These are phyloP conservation scores for Naematelia aurantialba DNA, from an alignment of 768 basidiomycete species.

Conservation along the genomic window DNA sequence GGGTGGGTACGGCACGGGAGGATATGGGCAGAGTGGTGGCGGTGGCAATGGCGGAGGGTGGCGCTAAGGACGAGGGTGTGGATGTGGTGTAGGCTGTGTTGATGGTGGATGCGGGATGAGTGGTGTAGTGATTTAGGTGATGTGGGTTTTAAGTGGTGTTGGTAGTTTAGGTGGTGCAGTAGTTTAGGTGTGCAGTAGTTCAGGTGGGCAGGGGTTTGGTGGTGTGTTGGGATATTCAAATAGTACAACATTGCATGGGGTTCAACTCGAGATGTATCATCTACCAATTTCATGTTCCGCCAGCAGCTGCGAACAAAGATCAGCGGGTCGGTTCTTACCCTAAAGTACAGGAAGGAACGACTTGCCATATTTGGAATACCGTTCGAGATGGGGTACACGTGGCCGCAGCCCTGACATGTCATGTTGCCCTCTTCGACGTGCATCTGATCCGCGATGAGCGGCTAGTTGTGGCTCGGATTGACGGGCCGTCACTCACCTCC, in stretches of 20 bases:
- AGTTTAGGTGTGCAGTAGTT: too few species aligned
- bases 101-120: too few species aligned
- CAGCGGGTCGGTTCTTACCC: too few species aligned
- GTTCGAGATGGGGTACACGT: conserved; percentile 81
- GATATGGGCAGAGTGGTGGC: conserved; percentile 14
- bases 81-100: too few species aligned
- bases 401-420: conserved; percentile 87
- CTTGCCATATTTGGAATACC: conserved; percentile 98
- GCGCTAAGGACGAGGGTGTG: too few species aligned
- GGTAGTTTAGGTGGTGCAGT: too few species aligned
- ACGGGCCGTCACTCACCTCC: conserved; percentile 60
- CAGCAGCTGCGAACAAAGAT: conserved; percentile 63
- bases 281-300: conserved; percentile 74
- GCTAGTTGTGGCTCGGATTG: neutral
- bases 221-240: too few species aligned
- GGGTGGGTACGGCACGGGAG: conserved; percentile 9
- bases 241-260: conserved; percentile 12
- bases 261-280: conserved; percentile 11
- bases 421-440: conserved; percentile 88
- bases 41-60: conserved; percentile 4
- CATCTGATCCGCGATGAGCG: conserved; percentile 57
- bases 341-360: too few species aligned
- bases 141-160: too few species aligned
- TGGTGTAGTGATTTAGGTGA: too few species aligned
- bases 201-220: too few species aligned